phyloP scores from a whole-genome alignment of 495 filamentous ascomycete species.

The Aspergillus incahuasiensis region DNA sequence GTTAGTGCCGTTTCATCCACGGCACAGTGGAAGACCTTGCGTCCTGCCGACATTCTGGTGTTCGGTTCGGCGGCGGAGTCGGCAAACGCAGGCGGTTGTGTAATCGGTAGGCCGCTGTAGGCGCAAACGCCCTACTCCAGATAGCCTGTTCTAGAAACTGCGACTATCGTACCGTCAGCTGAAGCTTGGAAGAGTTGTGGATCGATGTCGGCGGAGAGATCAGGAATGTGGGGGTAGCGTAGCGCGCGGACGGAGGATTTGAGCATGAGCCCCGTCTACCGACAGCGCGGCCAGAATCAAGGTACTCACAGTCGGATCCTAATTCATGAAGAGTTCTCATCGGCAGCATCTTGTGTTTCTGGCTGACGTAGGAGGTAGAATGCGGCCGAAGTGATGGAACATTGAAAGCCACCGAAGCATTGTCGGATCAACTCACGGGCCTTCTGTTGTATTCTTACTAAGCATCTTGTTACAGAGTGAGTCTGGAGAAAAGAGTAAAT shows the following conservation, averaged over 20 bases:
- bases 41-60: slow-evolving; percentile 41
- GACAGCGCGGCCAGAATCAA: not conserved
- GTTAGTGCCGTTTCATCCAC: slow-evolving; percentile 69
- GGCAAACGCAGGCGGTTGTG: slow-evolving; percentile 14
- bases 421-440: slow-evolving; percentile 22
- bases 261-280: slow-evolving; percentile 1
- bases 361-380: slow-evolving; percentile 1
- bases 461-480: slow-evolving; percentile 10
- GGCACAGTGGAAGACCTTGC: slow-evolving; percentile 69
- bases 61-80: slow-evolving; percentile 3
- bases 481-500: not conserved
- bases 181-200: slow-evolving; percentile 31
- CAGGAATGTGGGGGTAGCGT: slow-evolving; percentile 37
- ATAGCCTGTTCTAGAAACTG: slow-evolving; percentile 32
- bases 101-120: slow-evolving; percentile 6
- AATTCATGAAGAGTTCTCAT: slow-evolving; percentile 26
- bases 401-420: slow-evolving; percentile 1
- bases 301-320: slow-evolving; percentile 35
- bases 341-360: slow-evolving; percentile 39
- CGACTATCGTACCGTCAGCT: slow-evolving; percentile 36
- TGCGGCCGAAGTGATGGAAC: slow-evolving; percentile 3
- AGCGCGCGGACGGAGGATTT: slow-evolving; percentile 10
- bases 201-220: slow-evolving; percentile 27
- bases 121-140: slow-evolving; percentile 30
- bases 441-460: slow-evolving; percentile 19